phyloP scores from a whole-genome alignment of 2,329 filamentous ascomycete species.

The Sarocladium oryzae region DNA sequence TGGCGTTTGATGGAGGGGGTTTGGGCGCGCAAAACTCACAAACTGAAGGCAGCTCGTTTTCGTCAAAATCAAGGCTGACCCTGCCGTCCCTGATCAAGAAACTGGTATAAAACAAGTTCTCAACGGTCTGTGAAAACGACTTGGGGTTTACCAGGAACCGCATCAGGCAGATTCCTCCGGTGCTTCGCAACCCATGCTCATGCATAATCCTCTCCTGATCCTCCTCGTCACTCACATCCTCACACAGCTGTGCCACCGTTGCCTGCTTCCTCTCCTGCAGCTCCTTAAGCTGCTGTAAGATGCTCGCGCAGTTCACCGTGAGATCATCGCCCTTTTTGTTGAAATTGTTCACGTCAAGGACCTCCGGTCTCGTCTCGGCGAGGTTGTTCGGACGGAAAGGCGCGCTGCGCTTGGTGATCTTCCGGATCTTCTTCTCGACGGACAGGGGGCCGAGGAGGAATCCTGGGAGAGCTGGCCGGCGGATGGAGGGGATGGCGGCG shows the following conservation, averaged over 20 bases:
- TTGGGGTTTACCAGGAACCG: slow-evolving; percentile 83
- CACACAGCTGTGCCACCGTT: slow-evolving; percentile 34
- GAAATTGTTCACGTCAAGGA: slow-evolving; percentile 68
- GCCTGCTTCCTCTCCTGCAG: slow-evolving; percentile 41
- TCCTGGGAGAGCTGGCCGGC: slow-evolving; percentile 69
- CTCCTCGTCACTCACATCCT: slow-evolving; percentile 40
- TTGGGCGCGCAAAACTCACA: slow-evolving; percentile 46
- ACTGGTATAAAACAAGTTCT: slow-evolving; percentile 95
- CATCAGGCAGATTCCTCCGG: slow-evolving; percentile 71
- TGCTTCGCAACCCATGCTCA: slow-evolving; percentile 56
- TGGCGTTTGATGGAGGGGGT: not conserved
- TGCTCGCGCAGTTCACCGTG: slow-evolving; percentile 70
- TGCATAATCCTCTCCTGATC: slow-evolving; percentile 51
- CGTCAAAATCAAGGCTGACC: slow-evolving; percentile 67
- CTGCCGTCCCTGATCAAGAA: slow-evolving; percentile 87
- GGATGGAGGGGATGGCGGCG: slow-evolving; percentile 66
- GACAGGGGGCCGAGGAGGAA: slow-evolving; percentile 87
- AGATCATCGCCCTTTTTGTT: slow-evolving; percentile 73
- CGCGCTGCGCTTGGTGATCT: slow-evolving; percentile 62
- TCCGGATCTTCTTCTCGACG: slow-evolving; percentile 75
- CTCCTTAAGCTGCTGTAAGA: slow-evolving; percentile 54
- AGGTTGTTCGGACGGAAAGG: slow-evolving; percentile 63
- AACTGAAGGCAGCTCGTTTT: slow-evolving; percentile 68
- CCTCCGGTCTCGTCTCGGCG: slow-evolving; percentile 68
- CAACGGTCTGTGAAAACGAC: slow-evolving; percentile 90